Percentiles rank a stretch among this genome's conserved stretches.
Conservation (phyloP, 768 basidiomycete species). For the Podaxis sp. region DNA sequence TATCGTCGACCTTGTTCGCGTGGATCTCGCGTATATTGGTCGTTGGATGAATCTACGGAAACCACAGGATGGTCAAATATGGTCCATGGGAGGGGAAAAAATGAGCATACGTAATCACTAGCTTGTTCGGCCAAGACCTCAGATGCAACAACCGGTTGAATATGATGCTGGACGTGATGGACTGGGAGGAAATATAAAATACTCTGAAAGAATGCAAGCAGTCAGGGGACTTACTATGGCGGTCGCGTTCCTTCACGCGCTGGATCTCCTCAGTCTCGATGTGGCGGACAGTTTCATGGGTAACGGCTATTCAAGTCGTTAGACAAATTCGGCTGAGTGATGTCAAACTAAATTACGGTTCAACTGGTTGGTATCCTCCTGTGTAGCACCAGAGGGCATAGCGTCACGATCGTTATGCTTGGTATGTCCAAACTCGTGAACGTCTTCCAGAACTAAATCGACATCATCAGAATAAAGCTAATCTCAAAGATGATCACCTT, state of each 20-base stretch:
- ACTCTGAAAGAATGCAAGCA: not conserved
- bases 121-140: slow-evolving; percentile 27
- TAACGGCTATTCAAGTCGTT: slow-evolving; percentile 22
- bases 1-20: slow-evolving; percentile 29
- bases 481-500: not conserved
- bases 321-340: not conserved
- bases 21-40: slow-evolving; percentile 28
- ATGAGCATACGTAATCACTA: slow-evolving; percentile 24
- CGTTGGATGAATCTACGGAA: slow-evolving; percentile 25
- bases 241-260: slow-evolving; percentile 31
- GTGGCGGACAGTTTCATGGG: slow-evolving; percentile 28
- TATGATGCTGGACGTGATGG: slow-evolving; percentile 40
- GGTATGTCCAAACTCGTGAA: slow-evolving; percentile 16
- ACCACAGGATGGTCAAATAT: not conserved
- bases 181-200: slow-evolving; percentile 20
- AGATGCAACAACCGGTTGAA: slow-evolving; percentile 30
- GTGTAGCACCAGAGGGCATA: slow-evolving; percentile 20
- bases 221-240: slow-evolving; percentile 29
- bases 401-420: slow-evolving; percentile 15
- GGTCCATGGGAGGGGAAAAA: not conserved
- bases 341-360: slow-evolving; percentile 19
- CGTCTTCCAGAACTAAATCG: slow-evolving; percentile 11
- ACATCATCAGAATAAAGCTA: not conserved
- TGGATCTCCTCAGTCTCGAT: slow-evolving; percentile 31
- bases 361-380: slow-evolving; percentile 24